These are phyloP conservation scores for Plenodomus lindquistii DNA, from an alignment of 2,329 filamentous ascomycete species.

Conservation along the genomic window DNA sequence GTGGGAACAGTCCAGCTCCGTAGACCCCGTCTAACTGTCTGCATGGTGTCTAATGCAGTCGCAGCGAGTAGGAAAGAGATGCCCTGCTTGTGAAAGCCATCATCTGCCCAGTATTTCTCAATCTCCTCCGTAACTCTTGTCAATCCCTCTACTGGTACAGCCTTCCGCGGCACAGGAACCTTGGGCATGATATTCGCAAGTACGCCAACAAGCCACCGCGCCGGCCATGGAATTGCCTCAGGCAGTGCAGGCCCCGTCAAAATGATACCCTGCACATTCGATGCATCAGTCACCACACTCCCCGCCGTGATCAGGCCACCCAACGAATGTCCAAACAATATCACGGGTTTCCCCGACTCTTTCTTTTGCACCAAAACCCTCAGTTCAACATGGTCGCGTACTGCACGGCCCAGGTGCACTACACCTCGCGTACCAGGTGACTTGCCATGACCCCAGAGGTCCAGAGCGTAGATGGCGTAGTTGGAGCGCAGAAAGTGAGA, in stretches of 20 bases:
- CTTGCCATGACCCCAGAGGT: slow-evolving; percentile 5
- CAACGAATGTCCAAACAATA: not conserved
- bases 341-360: not conserved
- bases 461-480: slow-evolving; percentile 3
- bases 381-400: slow-evolving; percentile 2
- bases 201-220: not conserved
- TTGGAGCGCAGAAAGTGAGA: slow-evolving; percentile 2
- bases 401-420: slow-evolving; percentile 1
- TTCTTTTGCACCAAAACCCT: not conserved
- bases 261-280: not conserved
- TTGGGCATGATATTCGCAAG: not conserved
- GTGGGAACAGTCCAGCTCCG: slow-evolving; percentile 4
- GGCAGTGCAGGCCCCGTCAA: slow-evolving; percentile 1
- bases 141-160: slow-evolving; percentile 1
- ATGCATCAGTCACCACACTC: not conserved
- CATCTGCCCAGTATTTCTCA: slow-evolving; percentile 1
- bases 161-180: not conserved
- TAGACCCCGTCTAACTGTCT: not conserved
- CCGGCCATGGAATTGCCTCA: not conserved
- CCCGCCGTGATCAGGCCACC: slow-evolving; percentile 1
- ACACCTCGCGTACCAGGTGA: slow-evolving; percentile 5
- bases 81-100: not conserved
- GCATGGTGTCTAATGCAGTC: slow-evolving; percentile 5
- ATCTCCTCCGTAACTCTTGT: slow-evolving; percentile 2
- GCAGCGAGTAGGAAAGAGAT: slow-evolving; percentile 7